Evolutionary conservation across 768 basidiomycete genomes (phyloP).

Genomic region (Tulasnella sp.): DNA sequence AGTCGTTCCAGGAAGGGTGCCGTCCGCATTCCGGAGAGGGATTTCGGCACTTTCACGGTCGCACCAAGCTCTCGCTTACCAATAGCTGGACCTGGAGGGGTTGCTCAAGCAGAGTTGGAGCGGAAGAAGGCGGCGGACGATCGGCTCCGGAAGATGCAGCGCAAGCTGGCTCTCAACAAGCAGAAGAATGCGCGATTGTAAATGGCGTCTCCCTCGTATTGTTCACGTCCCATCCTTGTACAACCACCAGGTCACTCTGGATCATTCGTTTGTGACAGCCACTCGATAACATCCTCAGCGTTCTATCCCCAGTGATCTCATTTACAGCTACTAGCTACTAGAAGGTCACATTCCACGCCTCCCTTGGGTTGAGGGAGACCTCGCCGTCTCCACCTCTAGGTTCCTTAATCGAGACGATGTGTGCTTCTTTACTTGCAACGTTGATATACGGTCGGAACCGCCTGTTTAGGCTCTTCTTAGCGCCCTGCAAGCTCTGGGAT

Average conservation of each 20-base stretch:
- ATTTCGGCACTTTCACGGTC: constrained; percentile 72
- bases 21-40: constrained; percentile 74
- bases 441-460: background rate
- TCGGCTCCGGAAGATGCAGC: constrained; percentile 26
- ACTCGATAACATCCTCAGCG: background rate
- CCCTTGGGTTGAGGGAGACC: background rate
- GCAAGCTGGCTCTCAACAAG: constrained; percentile 28
- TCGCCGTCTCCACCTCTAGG: background rate
- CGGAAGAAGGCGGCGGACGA: constrained; percentile 27
- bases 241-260: background rate
- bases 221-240: background rate
- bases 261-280: background rate
- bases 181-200: constrained; percentile 26
- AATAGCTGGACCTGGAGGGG: constrained; percentile 10
- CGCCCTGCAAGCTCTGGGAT: background rate
- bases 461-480: background rate
- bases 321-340: background rate
- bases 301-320: background rate
- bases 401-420: background rate
- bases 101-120: constrained; percentile 27
- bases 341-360: background rate
- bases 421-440: background rate
- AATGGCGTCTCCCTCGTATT: background rate
- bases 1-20: constrained; percentile 69
- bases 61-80: constrained; percentile 49